phyloP scores from a whole-genome alignment of 2,329 filamentous ascomycete genomes.

The Epichloe sylvatica region DNA sequence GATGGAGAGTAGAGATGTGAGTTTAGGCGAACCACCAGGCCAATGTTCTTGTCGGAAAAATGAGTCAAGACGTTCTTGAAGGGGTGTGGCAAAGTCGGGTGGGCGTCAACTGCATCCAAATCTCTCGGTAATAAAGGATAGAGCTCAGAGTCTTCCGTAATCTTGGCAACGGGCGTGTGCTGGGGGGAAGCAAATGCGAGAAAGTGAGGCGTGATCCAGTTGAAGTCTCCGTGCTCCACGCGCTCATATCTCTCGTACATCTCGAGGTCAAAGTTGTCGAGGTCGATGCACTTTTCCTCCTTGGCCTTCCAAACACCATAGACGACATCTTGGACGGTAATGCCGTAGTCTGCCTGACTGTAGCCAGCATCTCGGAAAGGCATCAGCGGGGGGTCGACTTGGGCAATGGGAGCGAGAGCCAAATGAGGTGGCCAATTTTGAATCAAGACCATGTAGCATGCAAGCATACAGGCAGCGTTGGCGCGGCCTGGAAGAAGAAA shows the following conservation, averaged over 20 bases:
- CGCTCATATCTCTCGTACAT: slow-evolving; percentile 94
- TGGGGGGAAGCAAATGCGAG: slow-evolving; percentile 94
- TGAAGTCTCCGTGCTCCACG: slow-evolving; percentile 98
- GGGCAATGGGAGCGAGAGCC: slow-evolving; percentile 85
- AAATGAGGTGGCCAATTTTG: slow-evolving; percentile 96
- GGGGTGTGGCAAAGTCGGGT: slow-evolving; percentile 60
- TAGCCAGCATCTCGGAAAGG: slow-evolving; percentile 97
- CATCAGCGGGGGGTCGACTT: slow-evolving; percentile 95
- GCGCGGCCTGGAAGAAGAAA: slow-evolving; percentile 51
- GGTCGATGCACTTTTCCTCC: slow-evolving; percentile 78
- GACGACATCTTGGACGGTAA: slow-evolving; percentile 93
- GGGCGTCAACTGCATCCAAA: slow-evolving; percentile 54
- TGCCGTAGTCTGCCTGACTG: slow-evolving; percentile 91
- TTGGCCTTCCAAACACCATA: slow-evolving; percentile 99
- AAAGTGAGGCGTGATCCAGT: slow-evolving; percentile 94
- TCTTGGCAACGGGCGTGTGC: slow-evolving; percentile 58
- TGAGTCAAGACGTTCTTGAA: slow-evolving; percentile 95
- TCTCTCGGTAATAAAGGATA: slow-evolving; percentile 64
- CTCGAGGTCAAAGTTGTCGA: slow-evolving; percentile 90
- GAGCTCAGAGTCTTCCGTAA: slow-evolving; percentile 57
- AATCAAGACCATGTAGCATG: slow-evolving; percentile 97
- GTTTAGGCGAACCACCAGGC: slow-evolving; percentile 87
- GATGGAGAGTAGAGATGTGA: slow-evolving; percentile 90
- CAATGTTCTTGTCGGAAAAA: slow-evolving; percentile 77
- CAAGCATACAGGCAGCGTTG: slow-evolving; percentile 87